These are phyloP conservation scores for Yamadazyma songkhlaensis DNA, from an alignment of 1,139 yeast genomes.

Conservation along the genomic window DNA sequence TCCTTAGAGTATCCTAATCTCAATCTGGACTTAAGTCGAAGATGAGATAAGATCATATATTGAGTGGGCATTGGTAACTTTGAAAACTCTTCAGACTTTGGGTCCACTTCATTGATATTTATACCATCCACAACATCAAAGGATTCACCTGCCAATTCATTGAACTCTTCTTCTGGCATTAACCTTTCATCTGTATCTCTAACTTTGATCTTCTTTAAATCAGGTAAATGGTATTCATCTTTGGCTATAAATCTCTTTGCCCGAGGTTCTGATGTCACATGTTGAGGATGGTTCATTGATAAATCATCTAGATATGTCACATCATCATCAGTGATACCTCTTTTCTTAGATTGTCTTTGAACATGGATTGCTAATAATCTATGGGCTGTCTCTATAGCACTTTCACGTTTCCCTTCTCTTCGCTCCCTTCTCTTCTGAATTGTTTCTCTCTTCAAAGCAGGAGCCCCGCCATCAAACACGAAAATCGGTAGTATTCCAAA, in stretches of 20 bases:
- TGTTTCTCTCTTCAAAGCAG: conserved; percentile 75
- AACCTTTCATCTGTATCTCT: conserved; percentile 62
- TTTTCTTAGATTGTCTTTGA: conserved; percentile 51
- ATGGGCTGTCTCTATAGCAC: conserved; percentile 74
- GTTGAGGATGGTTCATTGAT: conserved; percentile 24
- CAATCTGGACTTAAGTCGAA: conserved; percentile 79
- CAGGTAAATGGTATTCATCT: conserved; percentile 88
- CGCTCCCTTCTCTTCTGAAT: conserved; percentile 66
- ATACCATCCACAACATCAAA: conserved; percentile 70
- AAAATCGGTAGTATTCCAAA: conserved; percentile 91
- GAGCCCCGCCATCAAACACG: conserved; percentile 98
- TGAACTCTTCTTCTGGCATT: conserved; percentile 70
- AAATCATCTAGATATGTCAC: conserved; percentile 40
- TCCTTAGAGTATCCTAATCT: conserved; percentile 94
- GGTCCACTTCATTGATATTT: conserved; percentile 69
- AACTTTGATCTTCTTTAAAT: conserved; percentile 40
- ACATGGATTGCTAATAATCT: conserved; percentile 76
- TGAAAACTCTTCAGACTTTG: conserved; percentile 62
- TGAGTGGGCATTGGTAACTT: conserved; percentile 77
- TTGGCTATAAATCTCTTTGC: conserved; percentile 30
- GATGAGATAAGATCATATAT: conserved; percentile 80
- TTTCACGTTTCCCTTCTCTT: conserved; percentile 72
- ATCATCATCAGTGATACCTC: conserved; percentile 14
- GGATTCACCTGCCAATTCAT: conserved; percentile 55
- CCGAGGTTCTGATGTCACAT: conserved; percentile 2